These are phyloP conservation scores for Fusarium phyllophilum DNA, from an alignment of 2,329 filamentous ascomycete genomes.

Conservation along the genomic window DNA sequence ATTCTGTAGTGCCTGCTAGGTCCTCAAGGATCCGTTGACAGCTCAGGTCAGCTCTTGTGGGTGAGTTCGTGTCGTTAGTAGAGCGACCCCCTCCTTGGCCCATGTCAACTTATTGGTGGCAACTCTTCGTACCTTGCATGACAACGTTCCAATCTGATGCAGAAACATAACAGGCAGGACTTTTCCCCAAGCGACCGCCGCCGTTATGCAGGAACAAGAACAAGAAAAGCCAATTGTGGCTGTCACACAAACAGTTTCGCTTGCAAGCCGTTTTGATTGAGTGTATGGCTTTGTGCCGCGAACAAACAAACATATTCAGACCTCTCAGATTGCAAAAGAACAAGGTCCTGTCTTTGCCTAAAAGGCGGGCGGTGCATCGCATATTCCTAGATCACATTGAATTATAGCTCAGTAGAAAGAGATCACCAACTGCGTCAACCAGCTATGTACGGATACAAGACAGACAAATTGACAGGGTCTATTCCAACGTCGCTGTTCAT, in stretches of 20 bases:
- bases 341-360: not conserved
- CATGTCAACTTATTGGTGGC: constrained; percentile 19
- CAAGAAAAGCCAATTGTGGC: constrained; percentile 35
- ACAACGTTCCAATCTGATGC: constrained; percentile 33
- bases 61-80: constrained; percentile 22
- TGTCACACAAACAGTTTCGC: constrained; percentile 24
- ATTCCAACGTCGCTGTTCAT: not conserved
- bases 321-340: not conserved
- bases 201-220: constrained; percentile 46
- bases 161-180: constrained; percentile 28
- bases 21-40: constrained; percentile 16
- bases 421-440: not conserved
- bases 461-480: not conserved
- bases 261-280: constrained; percentile 24
- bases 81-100: constrained; percentile 25
- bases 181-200: constrained; percentile 32
- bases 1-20: constrained; percentile 22
- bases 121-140: constrained; percentile 44
- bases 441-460: not conserved
- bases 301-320: constrained; percentile 7
- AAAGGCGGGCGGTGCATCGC: not conserved
- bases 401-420: not conserved
- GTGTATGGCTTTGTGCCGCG: constrained; percentile 9
- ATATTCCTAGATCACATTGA: constrained; percentile 10
- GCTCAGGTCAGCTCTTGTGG: constrained; percentile 23